These are phyloP conservation scores for Russula sp. DNA, from an alignment of 768 basidiomycete genomes.

Conservation along the genomic window DNA sequence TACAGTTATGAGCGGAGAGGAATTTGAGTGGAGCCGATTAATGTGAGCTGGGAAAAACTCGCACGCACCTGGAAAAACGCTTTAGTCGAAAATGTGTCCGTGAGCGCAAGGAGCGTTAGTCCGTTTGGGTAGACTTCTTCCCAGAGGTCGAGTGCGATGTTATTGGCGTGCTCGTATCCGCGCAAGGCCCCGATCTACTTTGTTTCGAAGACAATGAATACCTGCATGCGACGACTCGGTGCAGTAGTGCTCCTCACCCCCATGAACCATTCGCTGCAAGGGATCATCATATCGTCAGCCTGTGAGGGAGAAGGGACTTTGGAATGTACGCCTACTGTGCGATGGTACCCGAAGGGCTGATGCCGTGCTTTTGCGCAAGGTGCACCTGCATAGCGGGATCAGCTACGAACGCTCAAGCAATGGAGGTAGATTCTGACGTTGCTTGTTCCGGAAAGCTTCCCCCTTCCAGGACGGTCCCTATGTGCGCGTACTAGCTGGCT, in stretches of 20 bases:
- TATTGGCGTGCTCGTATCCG: slow-evolving; percentile 79
- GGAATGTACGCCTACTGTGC: slow-evolving; percentile 61
- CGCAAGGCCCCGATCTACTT: slow-evolving; percentile 72
- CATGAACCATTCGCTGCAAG: slow-evolving; percentile 84
- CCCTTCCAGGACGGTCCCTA: slow-evolving; percentile 46
- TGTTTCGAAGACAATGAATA: not conserved
- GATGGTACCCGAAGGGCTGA: slow-evolving; percentile 75
- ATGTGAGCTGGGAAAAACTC: not conserved
- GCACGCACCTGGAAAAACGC: slow-evolving; percentile 72
- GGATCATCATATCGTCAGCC: slow-evolving; percentile 9
- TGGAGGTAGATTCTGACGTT: slow-evolving; percentile 58
- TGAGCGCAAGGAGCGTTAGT: slow-evolving; percentile 70
- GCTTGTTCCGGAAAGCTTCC: slow-evolving; percentile 77
- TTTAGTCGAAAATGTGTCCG: slow-evolving; percentile 90
- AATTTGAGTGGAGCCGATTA: not conserved
- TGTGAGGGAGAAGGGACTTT: not conserved
- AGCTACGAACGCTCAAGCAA: not conserved
- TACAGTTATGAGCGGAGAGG: not conserved
- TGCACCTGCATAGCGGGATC: slow-evolving; percentile 53
- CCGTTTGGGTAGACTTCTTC: slow-evolving; percentile 62
- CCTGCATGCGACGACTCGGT: not conserved
- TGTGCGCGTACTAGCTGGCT: slow-evolving; percentile 63
- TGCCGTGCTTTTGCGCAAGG: slow-evolving; percentile 71
- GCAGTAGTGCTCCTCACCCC: slow-evolving; percentile 48
- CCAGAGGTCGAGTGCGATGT: slow-evolving; percentile 79